Conservation (phyloP, 305 asterid genomes). For the Fraxinus albicans region DNA sequence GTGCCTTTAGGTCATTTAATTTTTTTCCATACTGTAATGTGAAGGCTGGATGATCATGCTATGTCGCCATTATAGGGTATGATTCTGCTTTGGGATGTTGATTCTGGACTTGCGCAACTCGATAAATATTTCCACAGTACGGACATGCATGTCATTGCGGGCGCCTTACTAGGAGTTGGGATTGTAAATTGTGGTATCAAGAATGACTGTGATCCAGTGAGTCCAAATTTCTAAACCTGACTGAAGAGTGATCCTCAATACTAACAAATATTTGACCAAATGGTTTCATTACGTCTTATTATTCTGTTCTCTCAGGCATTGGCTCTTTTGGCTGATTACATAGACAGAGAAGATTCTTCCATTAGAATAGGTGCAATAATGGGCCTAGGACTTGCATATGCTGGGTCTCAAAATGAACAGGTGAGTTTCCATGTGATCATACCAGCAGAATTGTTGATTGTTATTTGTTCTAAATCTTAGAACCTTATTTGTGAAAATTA, state of each 20-base stretch:
- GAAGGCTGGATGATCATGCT: conserved; percentile 14
- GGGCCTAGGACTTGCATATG: conserved; percentile 99
- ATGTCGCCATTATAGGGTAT: conserved; percentile 64
- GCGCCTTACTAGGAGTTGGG: conserved; percentile 94
- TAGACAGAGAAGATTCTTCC: conserved; percentile 77
- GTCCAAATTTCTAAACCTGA: conserved; percentile 15
- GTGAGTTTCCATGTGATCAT: conserved; percentile 35
- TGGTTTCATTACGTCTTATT: conserved; percentile 14
- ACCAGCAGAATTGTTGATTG: not conserved
- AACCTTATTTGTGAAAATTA: not conserved
- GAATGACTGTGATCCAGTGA: conserved; percentile 97
- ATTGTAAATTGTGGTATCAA: conserved; percentile 80
- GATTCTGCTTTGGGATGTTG: conserved; percentile 99
- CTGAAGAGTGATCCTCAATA: not conserved
- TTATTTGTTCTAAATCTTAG: conserved; percentile 2
- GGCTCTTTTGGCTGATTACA: conserved; percentile 81
- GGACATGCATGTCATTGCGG: conserved; percentile 80
- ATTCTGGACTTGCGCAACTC: conserved; percentile 93
- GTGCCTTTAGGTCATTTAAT: conserved; percentile 12
- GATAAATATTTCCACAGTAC: conserved; percentile 94
- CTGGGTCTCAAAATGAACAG: conserved; percentile 87
- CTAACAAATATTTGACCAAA: not conserved
- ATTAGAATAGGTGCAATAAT: conserved; percentile 93
- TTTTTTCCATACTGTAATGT: not conserved
- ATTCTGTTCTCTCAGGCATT: conserved; percentile 57